Conservation (phyloP, 1,284 basidiomycete genomes). For the Trichosporon coremiiforme region DNA sequence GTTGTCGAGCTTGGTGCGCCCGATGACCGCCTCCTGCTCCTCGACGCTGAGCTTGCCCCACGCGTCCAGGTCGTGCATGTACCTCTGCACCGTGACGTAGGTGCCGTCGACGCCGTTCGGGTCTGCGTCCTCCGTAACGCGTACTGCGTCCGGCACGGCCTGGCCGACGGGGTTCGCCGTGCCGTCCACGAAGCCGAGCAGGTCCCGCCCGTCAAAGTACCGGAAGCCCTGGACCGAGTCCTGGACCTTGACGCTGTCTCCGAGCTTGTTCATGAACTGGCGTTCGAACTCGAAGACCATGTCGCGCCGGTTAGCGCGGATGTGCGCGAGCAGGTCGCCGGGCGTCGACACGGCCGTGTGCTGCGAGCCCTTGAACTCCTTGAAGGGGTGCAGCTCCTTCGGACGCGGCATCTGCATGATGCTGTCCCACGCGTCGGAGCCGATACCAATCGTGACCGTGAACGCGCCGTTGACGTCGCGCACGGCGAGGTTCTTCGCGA, state of each 20-base stretch:
- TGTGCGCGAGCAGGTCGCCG: slow-evolving; percentile 29
- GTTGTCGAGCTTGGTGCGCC: slow-evolving; percentile 33
- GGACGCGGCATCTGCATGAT: slow-evolving; percentile 24
- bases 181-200: slow-evolving; percentile 33
- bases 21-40: slow-evolving; percentile 28
- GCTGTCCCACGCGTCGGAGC: slow-evolving; percentile 26
- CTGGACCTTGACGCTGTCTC: slow-evolving; percentile 20
- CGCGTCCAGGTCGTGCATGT: slow-evolving; percentile 28
- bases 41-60: slow-evolving; percentile 26
- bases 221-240: slow-evolving; percentile 30
- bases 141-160: slow-evolving; percentile 10
- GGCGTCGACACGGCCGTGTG: slow-evolving; percentile 29
- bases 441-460: slow-evolving; percentile 28
- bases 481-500: slow-evolving; percentile 29
- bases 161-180: slow-evolving; percentile 33
- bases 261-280: slow-evolving; percentile 25
- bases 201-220: slow-evolving; percentile 35
- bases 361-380: slow-evolving; percentile 24
- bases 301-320: slow-evolving; percentile 30
- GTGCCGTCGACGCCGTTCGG: slow-evolving; percentile 20
- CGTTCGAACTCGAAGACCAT: slow-evolving; percentile 32
- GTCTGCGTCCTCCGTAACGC: slow-evolving; percentile 14
- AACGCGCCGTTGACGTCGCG: slow-evolving; percentile 22
- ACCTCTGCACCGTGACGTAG: slow-evolving; percentile 31
- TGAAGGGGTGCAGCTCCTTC: slow-evolving; percentile 29